A percentile compares a stretch with the other conserved stretches of the same genome.
Conservation (phyloP, 1,139 yeast genomes). For the Suhomyces taliae region DNA sequence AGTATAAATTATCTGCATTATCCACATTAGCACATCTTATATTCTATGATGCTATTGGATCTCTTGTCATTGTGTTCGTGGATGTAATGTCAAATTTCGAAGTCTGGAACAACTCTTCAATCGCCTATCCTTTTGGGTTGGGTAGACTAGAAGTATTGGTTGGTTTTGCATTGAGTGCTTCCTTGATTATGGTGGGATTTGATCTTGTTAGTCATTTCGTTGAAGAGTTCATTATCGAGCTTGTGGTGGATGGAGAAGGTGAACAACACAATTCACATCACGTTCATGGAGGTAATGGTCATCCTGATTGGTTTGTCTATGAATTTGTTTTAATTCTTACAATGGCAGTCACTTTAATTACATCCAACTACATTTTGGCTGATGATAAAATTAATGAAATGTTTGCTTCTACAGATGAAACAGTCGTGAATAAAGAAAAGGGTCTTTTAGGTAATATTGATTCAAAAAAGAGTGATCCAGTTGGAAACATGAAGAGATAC, state of each 20-base stretch:
- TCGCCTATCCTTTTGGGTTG: constrained; percentile 87
- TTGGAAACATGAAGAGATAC: constrained; percentile 6
- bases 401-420: constrained; percentile 23
- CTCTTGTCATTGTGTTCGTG: constrained; percentile 67
- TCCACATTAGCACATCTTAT: constrained; percentile 84
- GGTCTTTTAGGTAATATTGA: constrained; percentile 1
- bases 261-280: constrained; percentile 48
- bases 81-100: constrained; percentile 85
- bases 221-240: constrained; percentile 65
- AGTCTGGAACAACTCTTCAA: constrained; percentile 84
- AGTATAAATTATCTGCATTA: constrained; percentile 58
- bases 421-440: neutral
- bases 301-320: constrained; percentile 35
- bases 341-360: constrained; percentile 33
- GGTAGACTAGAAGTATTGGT: constrained; percentile 84
- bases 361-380: constrained; percentile 39
- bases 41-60: constrained; percentile 84
- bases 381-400: constrained; percentile 37
- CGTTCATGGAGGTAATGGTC: constrained; percentile 42
- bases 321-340: constrained; percentile 29
- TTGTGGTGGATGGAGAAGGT: constrained; percentile 41
- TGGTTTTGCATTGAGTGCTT: constrained; percentile 84
- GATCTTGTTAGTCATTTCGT: constrained; percentile 82
- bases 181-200: constrained; percentile 86
- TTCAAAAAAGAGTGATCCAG: neutral